Evolutionary conservation across 306 rosid species (phyloP), one percentile per base, ranked within the genome.

Genomic region (Fragaria iinumae): DNA sequence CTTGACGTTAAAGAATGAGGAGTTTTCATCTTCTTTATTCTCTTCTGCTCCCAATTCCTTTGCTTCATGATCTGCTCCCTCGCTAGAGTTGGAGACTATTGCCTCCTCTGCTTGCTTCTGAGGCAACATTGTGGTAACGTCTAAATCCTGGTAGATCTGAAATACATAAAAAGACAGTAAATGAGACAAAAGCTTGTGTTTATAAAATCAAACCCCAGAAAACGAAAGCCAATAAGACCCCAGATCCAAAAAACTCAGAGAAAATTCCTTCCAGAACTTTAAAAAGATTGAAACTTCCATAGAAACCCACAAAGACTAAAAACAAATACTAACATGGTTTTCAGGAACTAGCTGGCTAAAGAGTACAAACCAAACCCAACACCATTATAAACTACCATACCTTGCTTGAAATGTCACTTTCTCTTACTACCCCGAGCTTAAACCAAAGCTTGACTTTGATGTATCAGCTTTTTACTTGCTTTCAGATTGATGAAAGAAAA

Each of bases 81-180:
- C 97, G 43, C 75, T 89, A 8, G 80, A 66, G 86, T 83, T 93
- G 7, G 88, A 45, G 38, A 92, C 99, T 74, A 95, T 92, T 47
- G 99, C 91, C 80, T 95, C 99, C 83, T 95, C 99, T 79, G 87
- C 91, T 80, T 92, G 97, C 81, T 86, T 92, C 84, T 87, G 96
- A 39, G 88, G 45, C 88, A 87, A 82, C 98, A 95, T 95, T 94
- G 89, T 66, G 70, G 70, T 45, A 80, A 81, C 83, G 74, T 78
- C 88, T 66, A 49, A 74, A 82, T 79, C 80, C 47, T 38, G 50
- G 48, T 75, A 86, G 96, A 91, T 93, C 97, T 89, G 90, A 79
- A 88, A 82, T 84, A 78, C 44, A 75, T 25, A 79, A 70, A 78
- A 83, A 50, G 84, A 83, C 89, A 74, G 69, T 55, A 69, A 78